Evolutionary conservation across 1,139 yeast species (phyloP).

Genomic region (Lodderomyces metapsilosis): DNA sequence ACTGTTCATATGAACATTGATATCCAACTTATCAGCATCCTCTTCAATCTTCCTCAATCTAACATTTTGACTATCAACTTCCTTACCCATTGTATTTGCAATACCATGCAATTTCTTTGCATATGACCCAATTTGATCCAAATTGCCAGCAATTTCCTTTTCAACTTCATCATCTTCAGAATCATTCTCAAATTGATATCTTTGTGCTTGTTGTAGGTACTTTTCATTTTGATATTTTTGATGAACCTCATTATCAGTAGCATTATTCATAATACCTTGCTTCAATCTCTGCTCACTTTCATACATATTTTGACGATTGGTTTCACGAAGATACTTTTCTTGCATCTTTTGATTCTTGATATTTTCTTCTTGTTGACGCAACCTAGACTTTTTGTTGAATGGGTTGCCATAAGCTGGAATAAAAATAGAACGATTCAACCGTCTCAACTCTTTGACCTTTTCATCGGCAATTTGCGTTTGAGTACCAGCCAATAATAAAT

Average conservation of each 20-base stretch:
- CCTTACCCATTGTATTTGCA: slow-evolving; percentile 48
- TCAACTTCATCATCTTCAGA: slow-evolving; percentile 61
- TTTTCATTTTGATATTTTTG: slow-evolving; percentile 52
- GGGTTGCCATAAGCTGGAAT: slow-evolving; percentile 84
- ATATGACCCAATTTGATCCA: slow-evolving; percentile 51
- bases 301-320: slow-evolving; percentile 43
- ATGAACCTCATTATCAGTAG: slow-evolving; percentile 39
- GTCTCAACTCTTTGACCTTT: slow-evolving; percentile 75
- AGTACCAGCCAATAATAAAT: slow-evolving; percentile 72
- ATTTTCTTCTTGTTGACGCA: slow-evolving; percentile 71
- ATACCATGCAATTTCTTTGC: slow-evolving; percentile 43
- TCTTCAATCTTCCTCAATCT: slow-evolving; percentile 52
- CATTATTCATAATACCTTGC: slow-evolving; percentile 38
- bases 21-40: slow-evolving; percentile 55
- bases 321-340: slow-evolving; percentile 52
- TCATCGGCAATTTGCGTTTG: slow-evolving; percentile 84
- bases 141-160: slow-evolving; percentile 51
- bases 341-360: slow-evolving; percentile 64
- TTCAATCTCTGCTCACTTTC: slow-evolving; percentile 48
- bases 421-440: slow-evolving; percentile 78
- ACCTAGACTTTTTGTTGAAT: slow-evolving; percentile 76
- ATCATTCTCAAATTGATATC: slow-evolving; percentile 54
- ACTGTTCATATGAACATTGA: slow-evolving; percentile 51
- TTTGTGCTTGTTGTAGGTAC: slow-evolving; percentile 43
- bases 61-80: slow-evolving; percentile 50